Evolutionary conservation across 192 early-diverging fungal genomes (phyloP), one percentile per base, ranked within the genome.

Genomic region (Lobosporangium transversale): DNA sequence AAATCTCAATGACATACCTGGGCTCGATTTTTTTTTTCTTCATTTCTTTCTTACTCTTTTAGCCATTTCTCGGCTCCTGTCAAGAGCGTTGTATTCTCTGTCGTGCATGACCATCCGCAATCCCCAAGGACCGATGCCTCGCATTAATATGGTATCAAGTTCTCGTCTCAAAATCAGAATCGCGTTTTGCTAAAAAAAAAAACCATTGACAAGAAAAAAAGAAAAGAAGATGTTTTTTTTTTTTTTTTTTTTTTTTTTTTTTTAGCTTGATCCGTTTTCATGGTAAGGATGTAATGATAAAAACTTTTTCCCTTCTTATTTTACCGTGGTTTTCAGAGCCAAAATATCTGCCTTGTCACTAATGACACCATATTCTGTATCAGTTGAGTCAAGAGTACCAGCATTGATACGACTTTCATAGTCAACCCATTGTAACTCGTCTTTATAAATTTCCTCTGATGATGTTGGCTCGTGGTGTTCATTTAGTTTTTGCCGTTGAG

Each of bases 301-400:
- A n/a, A n/a, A n/a, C n/a, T n/a, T n/a, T n/a, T n/a, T n/a, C n/a
- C n/a, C n/a, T n/a, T n/a, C n/a, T n/a, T 15, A 10, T 53, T 44
- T 58, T 62, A 76, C 73, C 24, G 63, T 62, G 0, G 63, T 76
- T 12, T 60, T 76, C 12, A 76, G 37, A 17, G 20, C 73, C 51
- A 76, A 32, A 2, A 76, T 24, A 29, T 76, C 59, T 31, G 26
- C 53, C 4, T 30, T 44, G 27, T 76, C 73, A 18, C 51, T 67
- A 20, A 76, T 24, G 3, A 62, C 54, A 1, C 73, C 73, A 2
- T 62, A 26, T 10, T 76, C 73, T 4, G 73, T 67, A 50, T 67
- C 59, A 8, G 61, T 43, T 1, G 45, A 9, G 9, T 67, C 37
- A 27, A 62, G 6, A 2, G 73, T 20, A 11, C 59, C 47, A 8